A percentile compares a stretch with the other conserved stretches of the same genome.
phyloP scores from a whole-genome alignment of 2,329 filamentous ascomycete genomes.

The Dendryphion nanum region DNA sequence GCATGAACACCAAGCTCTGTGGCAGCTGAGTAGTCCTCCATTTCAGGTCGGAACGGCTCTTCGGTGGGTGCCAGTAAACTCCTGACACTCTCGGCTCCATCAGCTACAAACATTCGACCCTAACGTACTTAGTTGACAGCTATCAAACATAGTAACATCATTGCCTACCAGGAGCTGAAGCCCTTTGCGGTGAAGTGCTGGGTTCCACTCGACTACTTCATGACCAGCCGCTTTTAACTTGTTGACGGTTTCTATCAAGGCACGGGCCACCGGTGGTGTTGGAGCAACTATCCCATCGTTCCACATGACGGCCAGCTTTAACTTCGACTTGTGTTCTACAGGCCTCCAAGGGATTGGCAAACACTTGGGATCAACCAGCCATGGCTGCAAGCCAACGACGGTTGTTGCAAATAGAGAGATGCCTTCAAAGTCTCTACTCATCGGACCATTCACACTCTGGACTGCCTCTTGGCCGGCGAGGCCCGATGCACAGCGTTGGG shows the following conservation, averaged over 20 bases:
- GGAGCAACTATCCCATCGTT: conserved; percentile 52
- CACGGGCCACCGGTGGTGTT: conserved; percentile 54
- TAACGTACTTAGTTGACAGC: conserved; percentile 10
- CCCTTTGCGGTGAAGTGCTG: conserved; percentile 53
- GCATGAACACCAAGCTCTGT: conserved; percentile 44
- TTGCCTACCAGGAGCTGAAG: conserved; percentile 48
- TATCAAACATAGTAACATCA: not conserved
- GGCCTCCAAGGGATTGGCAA: conserved; percentile 55
- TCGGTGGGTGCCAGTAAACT: conserved; percentile 40
- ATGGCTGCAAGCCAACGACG: conserved; percentile 48
- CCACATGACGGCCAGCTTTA: conserved; percentile 59
- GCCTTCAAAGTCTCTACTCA: conserved; percentile 57
- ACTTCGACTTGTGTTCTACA: conserved; percentile 44
- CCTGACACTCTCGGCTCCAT: conserved; percentile 50
- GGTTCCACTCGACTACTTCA: conserved; percentile 57
- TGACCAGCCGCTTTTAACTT: conserved; percentile 53
- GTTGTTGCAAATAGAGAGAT: conserved; percentile 43
- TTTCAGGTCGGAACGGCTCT: conserved; percentile 51
- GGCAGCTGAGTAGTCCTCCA: conserved; percentile 45
- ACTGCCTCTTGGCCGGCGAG: conserved; percentile 66
- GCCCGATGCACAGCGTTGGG: conserved; percentile 53
- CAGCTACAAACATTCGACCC: conserved; percentile 48
- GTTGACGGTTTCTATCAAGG: conserved; percentile 54
- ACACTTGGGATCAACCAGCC: conserved; percentile 53
- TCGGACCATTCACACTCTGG: conserved; percentile 62